A percentile compares a stretch with the other conserved stretches of the same genome.
These are phyloP conservation scores for Lentinula sp. DNA, from an alignment of 768 basidiomycete species.

Conservation along the genomic window DNA sequence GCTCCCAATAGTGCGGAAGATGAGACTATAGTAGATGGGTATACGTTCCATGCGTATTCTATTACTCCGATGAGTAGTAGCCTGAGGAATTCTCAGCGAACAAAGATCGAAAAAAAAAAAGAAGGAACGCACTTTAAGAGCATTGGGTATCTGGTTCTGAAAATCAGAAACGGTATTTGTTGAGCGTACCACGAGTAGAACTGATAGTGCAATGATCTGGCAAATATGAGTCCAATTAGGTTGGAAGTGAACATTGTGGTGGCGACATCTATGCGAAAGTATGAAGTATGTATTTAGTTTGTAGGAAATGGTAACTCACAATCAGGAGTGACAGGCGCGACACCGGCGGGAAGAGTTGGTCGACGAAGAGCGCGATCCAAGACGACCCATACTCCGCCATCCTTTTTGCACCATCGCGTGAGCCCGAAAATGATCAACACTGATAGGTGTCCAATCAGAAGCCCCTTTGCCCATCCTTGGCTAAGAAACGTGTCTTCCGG, in stretches of 20 bases:
- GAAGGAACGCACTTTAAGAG: constrained; percentile 46
- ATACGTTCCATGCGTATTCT: constrained; percentile 87
- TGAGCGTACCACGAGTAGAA: constrained; percentile 98
- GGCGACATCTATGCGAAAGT: constrained; percentile 52
- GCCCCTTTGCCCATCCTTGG: constrained; percentile 45
- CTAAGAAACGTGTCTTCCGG: constrained; percentile 73
- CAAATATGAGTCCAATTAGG: constrained; percentile 85
- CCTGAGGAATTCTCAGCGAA: constrained; percentile 29
- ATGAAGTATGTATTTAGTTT: constrained; percentile 10
- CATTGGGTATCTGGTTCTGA: constrained; percentile 63
- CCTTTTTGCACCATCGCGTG: constrained; percentile 67
- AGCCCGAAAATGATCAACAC: constrained; percentile 62
- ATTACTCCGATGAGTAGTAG: constrained; percentile 52
- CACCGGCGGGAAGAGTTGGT: constrained; percentile 45
- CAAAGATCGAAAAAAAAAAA: constrained; percentile 2
- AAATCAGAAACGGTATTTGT: constrained; percentile 79
- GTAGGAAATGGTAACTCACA: constrained; percentile 40
- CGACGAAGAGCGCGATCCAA: constrained; percentile 46
- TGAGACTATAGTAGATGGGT: constrained; percentile 69
- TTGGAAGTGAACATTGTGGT: constrained; percentile 89
- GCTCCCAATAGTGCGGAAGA: constrained; percentile 34
- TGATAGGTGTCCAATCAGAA: constrained; percentile 63
- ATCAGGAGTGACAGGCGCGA: constrained; percentile 46
- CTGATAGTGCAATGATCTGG: constrained; percentile 94
- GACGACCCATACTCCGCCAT: constrained; percentile 61